Conservation (phyloP, 257 asterid genomes). For the Solanum acaule region DNA sequence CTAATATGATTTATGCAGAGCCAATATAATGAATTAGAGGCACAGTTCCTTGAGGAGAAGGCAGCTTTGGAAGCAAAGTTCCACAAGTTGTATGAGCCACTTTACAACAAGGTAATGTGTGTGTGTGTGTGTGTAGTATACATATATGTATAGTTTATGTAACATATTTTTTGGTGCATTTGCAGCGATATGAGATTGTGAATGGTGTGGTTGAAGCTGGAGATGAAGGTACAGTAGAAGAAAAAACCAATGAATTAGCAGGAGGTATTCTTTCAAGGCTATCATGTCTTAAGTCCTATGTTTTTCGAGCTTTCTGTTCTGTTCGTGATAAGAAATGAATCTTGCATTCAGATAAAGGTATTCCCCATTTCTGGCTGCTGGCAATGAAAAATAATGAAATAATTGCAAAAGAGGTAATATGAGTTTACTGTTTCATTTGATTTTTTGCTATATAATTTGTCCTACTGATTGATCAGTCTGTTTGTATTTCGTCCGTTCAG, state of each 20-base stretch:
- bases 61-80: conserved; percentile 60
- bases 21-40: conserved; percentile 52
- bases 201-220: conserved; percentile 42
- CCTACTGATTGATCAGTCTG: not conserved
- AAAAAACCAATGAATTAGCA: conserved; percentile 5
- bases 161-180: not conserved
- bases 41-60: conserved; percentile 47
- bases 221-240: conserved; percentile 8
- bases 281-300: not conserved
- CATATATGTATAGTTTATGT: not conserved
- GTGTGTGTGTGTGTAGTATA: not conserved
- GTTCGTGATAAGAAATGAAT: not conserved
- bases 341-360: conserved; percentile 46
- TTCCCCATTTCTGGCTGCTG: conserved; percentile 74
- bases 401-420: conserved; percentile 58
- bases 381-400: conserved; percentile 75
- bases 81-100: conserved; percentile 53
- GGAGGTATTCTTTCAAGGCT: conserved; percentile 4
- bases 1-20: conserved; percentile 16
- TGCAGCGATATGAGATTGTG: conserved; percentile 55
- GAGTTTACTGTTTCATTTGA: not conserved
- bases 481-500: conserved; percentile 6
- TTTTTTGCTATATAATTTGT: not conserved
- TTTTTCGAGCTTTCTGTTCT: not conserved
- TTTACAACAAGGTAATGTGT: conserved; percentile 35